phyloP scores from a whole-genome alignment of 2,329 filamentous ascomycete genomes.

The Monosporascus sp. region DNA sequence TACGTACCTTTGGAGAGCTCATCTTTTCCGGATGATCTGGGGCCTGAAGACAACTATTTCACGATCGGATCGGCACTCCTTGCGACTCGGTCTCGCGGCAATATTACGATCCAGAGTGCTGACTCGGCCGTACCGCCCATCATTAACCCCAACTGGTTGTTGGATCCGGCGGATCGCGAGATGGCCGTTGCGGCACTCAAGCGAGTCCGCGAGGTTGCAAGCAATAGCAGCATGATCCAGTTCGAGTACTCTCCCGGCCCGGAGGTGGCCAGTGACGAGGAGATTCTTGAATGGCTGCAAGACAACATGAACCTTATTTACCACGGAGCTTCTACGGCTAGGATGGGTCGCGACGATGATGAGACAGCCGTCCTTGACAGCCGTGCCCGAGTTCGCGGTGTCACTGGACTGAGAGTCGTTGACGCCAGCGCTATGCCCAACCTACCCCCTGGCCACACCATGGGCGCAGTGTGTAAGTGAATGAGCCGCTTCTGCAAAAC shows the following conservation, averaged over 20 bases:
- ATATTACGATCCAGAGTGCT: slow-evolving; percentile 6
- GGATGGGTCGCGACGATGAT: slow-evolving; percentile 11
- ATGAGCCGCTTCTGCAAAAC: too few species aligned
- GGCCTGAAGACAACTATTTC: slow-evolving; percentile 6
- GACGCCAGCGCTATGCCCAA: slow-evolving; percentile 8
- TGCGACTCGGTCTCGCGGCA: slow-evolving; percentile 9
- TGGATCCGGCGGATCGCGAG: slow-evolving; percentile 36
- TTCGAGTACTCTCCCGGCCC: slow-evolving; percentile 5
- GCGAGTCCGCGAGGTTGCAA: slow-evolving; percentile 31
- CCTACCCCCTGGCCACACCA: slow-evolving; percentile 2
- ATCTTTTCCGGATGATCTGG: slow-evolving; percentile 2
- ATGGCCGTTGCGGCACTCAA: slow-evolving; percentile 37
- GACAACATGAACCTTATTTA: slow-evolving; percentile 9
- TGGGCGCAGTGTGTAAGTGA: too few species aligned
- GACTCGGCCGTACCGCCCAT: slow-evolving; percentile 4
- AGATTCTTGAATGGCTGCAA: slow-evolving; percentile 5
- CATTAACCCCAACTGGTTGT: slow-evolving; percentile 42
- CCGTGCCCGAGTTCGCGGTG: slow-evolving; percentile 10
- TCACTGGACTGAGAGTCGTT: slow-evolving; percentile 8
- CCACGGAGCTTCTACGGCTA: slow-evolving; percentile 12
- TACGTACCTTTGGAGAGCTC: slow-evolving; percentile 10
- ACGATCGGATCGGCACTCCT: slow-evolving; percentile 2
- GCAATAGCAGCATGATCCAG: not conserved
- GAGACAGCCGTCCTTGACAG: slow-evolving; percentile 12
- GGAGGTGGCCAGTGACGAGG: slow-evolving; percentile 1